phyloP scores from a whole-genome alignment of 768 basidiomycete genomes.

The Podaxis rugospora region DNA sequence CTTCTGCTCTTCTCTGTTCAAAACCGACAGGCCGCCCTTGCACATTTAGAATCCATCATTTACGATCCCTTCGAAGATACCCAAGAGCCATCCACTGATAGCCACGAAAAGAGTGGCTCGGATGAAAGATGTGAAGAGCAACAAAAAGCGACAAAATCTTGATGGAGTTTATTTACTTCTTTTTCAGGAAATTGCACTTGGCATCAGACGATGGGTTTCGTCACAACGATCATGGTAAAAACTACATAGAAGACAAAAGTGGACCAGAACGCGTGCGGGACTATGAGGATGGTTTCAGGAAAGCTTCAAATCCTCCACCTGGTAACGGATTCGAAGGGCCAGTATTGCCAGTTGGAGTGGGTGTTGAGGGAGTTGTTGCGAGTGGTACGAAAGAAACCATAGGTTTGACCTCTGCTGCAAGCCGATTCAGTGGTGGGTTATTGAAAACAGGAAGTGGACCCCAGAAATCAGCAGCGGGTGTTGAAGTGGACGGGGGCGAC shows the following conservation, averaged over 20 bases:
- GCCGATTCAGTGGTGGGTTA: slow-evolving; percentile 18
- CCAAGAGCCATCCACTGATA: slow-evolving; percentile 4
- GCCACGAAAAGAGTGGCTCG: background rate
- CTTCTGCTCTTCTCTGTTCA: slow-evolving; percentile 19
- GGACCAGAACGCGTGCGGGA: background rate
- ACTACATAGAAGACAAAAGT: background rate
- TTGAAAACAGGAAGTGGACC: slow-evolving; percentile 52
- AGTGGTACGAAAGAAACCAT: background rate
- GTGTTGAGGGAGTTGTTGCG: background rate
- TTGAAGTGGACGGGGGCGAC: slow-evolving; percentile 17
- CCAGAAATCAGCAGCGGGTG: slow-evolving; percentile 47
- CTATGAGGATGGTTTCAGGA: slow-evolving; percentile 3
- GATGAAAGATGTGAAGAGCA: slow-evolving; percentile 5
- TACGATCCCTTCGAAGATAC: slow-evolving; percentile 37
- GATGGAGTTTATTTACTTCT: background rate
- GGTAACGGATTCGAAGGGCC: background rate
- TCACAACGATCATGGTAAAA: background rate
- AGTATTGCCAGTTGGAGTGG: background rate
- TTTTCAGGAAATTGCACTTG: background rate
- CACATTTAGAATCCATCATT: slow-evolving; percentile 80
- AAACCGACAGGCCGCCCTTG: slow-evolving; percentile 65
- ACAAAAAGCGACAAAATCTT: background rate
- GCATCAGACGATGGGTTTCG: background rate
- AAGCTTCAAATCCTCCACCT: slow-evolving; percentile 9
- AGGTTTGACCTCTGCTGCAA: slow-evolving; percentile 14